Conservation (phyloP, 352 stramenopile genomes). For the Globisporangium apiculatum region DNA sequence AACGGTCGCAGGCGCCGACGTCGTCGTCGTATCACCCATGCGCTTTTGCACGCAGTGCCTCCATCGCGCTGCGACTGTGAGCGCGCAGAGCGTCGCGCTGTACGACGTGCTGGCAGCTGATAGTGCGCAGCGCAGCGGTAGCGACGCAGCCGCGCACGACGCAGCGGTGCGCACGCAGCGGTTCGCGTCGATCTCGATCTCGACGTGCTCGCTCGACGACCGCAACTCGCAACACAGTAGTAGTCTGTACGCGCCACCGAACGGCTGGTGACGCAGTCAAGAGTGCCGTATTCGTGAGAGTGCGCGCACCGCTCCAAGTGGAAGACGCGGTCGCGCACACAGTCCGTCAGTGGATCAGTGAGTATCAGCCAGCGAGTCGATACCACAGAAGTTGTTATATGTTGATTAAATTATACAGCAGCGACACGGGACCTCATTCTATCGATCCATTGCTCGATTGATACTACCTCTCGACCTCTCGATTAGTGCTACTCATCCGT, state of each 20-base stretch:
- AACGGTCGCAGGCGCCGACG: constrained; percentile 1
- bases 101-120: constrained; percentile 5
- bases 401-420: too few relatives aligned
- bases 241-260: constrained; percentile 1
- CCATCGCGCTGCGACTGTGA: constrained; percentile 3
- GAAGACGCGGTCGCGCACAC: too few relatives aligned
- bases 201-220: constrained; percentile 9
- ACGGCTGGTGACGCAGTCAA: too few relatives aligned
- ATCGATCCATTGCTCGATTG: too few relatives aligned
- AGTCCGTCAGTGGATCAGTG: too few relatives aligned
- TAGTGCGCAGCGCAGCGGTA: not conserved
- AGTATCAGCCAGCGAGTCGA: too few relatives aligned
- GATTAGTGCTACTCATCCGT: too few relatives aligned
- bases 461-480: too few relatives aligned
- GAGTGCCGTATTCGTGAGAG: too few relatives aligned
- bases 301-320: too few relatives aligned
- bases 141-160: constrained; percentile 1
- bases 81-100: constrained; percentile 8
- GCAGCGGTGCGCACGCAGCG: constrained; percentile 5
- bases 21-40: constrained; percentile 5
- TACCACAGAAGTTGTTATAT: too few relatives aligned
- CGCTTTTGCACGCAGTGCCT: constrained; percentile 8
- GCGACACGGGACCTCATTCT: too few relatives aligned
- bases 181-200: constrained; percentile 6
- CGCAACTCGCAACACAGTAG: constrained; percentile 5